phyloP scores from a whole-genome alignment of 2,329 filamentous ascomycete genomes.

The Colletotrichum aenigma region DNA sequence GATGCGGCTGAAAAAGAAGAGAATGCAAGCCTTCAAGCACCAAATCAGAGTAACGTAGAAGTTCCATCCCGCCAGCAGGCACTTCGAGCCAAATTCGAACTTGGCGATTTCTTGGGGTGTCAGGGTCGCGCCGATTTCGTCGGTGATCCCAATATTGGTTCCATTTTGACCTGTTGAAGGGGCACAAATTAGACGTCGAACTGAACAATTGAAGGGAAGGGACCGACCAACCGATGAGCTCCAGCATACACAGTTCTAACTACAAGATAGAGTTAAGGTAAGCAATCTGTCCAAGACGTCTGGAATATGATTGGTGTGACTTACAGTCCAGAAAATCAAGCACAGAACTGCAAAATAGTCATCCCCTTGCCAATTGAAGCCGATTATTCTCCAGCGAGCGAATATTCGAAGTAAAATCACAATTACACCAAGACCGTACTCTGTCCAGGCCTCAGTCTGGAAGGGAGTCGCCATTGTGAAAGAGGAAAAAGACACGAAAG shows the following conservation, averaged over 20 bases:
- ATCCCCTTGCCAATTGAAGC: slow-evolving; percentile 46
- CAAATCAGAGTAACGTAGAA: slow-evolving; percentile 47
- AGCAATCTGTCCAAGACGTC: no score
- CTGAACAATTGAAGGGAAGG: background rate
- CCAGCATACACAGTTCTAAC: slow-evolving; percentile 3
- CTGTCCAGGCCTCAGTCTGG: slow-evolving; percentile 46
- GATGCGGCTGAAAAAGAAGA: slow-evolving; percentile 47
- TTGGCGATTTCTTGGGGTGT: slow-evolving; percentile 29
- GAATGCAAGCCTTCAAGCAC: slow-evolving; percentile 44
- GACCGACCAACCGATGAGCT: background rate
- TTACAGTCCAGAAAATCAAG: slow-evolving; percentile 42
- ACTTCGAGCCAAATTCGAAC: slow-evolving; percentile 37
- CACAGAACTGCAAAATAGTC: slow-evolving; percentile 43
- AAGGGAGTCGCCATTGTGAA: slow-evolving; percentile 40
- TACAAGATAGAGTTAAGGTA: background rate
- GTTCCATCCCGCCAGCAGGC: slow-evolving; percentile 40
- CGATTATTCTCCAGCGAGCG: slow-evolving; percentile 41
- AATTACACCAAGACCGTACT: slow-evolving; percentile 42
- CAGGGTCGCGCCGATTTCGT: slow-evolving; percentile 33
- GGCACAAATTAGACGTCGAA: background rate
- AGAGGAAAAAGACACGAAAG: background rate
- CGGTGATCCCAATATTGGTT: slow-evolving; percentile 39
- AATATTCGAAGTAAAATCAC: slow-evolving; percentile 42
- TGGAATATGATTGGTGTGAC: background rate
- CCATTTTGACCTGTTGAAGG: slow-evolving; percentile 36